Evolutionary conservation across 768 basidiomycete species (phyloP).

Genomic region (Leccinum imitatum): DNA sequence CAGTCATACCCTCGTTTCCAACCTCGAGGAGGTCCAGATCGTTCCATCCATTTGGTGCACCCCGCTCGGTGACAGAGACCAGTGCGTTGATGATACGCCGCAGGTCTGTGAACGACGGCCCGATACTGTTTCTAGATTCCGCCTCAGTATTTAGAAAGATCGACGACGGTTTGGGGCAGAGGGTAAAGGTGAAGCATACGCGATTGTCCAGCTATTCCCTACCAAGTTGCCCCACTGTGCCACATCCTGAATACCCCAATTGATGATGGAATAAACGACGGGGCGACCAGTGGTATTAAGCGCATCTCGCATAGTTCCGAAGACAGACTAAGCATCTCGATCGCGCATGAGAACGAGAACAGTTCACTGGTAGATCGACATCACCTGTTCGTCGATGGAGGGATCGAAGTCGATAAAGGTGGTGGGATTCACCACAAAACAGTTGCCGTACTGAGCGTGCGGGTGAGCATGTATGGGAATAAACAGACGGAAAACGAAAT

Average conservation of each 20-base stretch:
- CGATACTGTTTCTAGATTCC: conserved; percentile 7
- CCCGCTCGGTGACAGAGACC: conserved; percentile 41
- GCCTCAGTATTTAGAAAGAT: no score
- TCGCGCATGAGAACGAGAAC: neutral
- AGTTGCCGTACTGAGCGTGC: no score
- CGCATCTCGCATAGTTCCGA: conserved; percentile 6
- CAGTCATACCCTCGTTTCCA: conserved; percentile 46
- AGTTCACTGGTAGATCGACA: no score
- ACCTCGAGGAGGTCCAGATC: conserved; percentile 57
- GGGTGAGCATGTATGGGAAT: no score
- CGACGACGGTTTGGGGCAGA: neutral
- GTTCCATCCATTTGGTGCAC: conserved; percentile 45
- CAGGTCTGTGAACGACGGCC: conserved; percentile 10
- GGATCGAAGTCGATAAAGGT: no score
- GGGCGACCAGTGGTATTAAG: neutral
- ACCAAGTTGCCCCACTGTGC: conserved; percentile 19
- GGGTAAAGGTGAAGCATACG: conserved; percentile 29
- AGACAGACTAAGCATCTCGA: neutral
- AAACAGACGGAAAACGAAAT: no score
- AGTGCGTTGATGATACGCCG: conserved; percentile 16
- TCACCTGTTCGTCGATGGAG: no score
- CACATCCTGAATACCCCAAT: conserved; percentile 52
- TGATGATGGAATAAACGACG: conserved; percentile 51
- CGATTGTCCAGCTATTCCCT: conserved; percentile 49
- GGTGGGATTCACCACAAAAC: no score